Evolutionary conservation across 345 rosid species (phyloP).

Genomic region (Psidium friedrichsthalianum): DNA sequence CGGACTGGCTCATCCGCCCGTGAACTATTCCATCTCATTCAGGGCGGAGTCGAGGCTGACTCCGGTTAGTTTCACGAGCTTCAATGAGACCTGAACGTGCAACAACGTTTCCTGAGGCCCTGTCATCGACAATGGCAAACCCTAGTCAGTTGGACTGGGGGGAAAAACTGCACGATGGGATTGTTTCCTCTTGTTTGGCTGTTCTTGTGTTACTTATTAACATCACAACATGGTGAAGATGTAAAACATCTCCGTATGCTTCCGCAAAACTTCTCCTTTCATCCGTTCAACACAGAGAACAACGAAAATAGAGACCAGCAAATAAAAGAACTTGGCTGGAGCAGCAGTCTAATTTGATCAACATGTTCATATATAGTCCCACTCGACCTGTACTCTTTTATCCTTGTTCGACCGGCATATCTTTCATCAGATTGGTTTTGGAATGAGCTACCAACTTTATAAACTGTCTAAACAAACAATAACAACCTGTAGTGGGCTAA

Average conservation of each 20-base stretch:
- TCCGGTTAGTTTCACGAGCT: neutral
- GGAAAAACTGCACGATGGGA: neutral
- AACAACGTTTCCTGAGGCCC: neutral
- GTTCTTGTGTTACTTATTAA: neutral
- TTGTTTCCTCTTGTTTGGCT: neutral
- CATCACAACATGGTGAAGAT: neutral
- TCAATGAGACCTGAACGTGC: neutral
- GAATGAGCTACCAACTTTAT: neutral
- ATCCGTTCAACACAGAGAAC: neutral
- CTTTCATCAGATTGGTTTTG: neutral
- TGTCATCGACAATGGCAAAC: neutral
- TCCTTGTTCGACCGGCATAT: neutral
- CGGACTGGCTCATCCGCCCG: neutral
- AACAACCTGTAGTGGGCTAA: neutral
- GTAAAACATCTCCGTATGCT: neutral
- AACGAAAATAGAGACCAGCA: neutral
- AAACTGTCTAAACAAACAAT: neutral
- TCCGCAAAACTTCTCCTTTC: fast-evolving
- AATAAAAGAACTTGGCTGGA: neutral
- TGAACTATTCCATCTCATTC: too few species aligned
- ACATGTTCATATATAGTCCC: neutral
- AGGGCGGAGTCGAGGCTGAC: neutral
- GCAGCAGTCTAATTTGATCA: neutral
- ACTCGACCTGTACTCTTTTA: neutral
- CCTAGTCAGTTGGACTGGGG: neutral